These are phyloP conservation scores for Mrakia gelida DNA, from an alignment of 768 basidiomycete species.

Conservation along the genomic window DNA sequence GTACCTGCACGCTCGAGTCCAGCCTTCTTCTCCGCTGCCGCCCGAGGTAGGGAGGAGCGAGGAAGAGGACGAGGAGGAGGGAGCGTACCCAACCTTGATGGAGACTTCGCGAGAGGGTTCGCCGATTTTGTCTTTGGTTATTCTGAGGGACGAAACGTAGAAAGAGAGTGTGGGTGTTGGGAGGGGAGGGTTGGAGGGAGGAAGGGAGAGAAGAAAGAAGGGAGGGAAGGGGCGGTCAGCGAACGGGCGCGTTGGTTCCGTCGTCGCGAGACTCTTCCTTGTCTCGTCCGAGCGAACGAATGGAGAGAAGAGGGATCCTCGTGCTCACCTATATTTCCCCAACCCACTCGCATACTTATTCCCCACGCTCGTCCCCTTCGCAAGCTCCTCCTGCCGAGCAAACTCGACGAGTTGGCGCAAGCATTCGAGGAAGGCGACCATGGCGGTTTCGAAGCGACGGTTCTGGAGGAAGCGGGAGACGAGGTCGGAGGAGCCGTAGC, in stretches of 20 bases:
- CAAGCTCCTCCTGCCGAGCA: conserved; percentile 38
- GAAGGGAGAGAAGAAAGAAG: neutral
- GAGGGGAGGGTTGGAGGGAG: no score
- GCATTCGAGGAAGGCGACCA: conserved; percentile 95
- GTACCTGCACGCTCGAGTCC: conserved; percentile 29
- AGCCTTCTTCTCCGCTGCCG: conserved; percentile 29
- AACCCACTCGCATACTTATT: conserved; percentile 57
- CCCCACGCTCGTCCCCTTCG: conserved; percentile 53
- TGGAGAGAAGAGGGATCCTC: neutral
- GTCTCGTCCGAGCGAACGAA: no score
- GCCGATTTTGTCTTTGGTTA: conserved; percentile 90
- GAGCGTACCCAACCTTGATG: conserved; percentile 26
- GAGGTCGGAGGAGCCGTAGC: conserved; percentile 87
- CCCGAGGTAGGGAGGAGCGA: no score
- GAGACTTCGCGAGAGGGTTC: conserved; percentile 48
- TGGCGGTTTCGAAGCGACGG: conserved; percentile 88
- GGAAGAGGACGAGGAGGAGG: conserved; percentile 6
- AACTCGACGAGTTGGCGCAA: conserved; percentile 85
- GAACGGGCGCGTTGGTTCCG: no score
- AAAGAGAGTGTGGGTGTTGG: no score
- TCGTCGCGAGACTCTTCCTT: no score
- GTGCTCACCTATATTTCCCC: conserved; percentile 68
- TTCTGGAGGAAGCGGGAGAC: conserved; percentile 88
- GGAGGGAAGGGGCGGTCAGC: conserved; percentile 2
- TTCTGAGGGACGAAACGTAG: conserved; percentile 47